Evolutionary conservation across 768 basidiomycete species (phyloP).

Genomic region (Cystofilobasidium capitatum): DNA sequence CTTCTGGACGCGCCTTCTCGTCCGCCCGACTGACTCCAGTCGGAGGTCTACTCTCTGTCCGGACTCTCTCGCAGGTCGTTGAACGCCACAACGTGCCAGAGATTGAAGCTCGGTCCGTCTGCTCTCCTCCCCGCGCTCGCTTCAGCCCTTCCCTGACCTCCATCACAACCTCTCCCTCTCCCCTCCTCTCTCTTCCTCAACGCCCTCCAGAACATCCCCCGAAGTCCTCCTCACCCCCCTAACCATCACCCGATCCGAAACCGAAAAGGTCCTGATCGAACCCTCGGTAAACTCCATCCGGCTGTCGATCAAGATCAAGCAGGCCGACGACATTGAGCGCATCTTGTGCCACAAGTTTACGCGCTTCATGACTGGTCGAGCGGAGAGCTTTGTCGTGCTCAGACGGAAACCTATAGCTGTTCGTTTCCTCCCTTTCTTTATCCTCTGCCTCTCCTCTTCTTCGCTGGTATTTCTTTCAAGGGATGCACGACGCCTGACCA

Average conservation of each 20-base stretch:
- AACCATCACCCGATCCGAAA: conserved; percentile 90
- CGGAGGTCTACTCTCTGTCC: neutral
- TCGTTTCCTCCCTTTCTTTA: conserved; percentile 33
- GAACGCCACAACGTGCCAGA: conserved; percentile 97
- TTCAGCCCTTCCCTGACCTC: neutral
- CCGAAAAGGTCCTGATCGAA: conserved; percentile 93
- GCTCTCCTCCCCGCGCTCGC: conserved; percentile 12
- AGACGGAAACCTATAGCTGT: conserved; percentile 87
- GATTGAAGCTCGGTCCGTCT: conserved; percentile 68
- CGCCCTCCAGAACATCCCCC: conserved; percentile 59
- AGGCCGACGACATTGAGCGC: conserved; percentile 96
- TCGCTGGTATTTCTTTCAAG: neutral
- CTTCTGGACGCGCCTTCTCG: too few relatives aligned
- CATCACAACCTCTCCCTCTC: conserved; percentile 2
- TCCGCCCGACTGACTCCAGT: neutral
- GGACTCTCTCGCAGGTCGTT: conserved; percentile 54
- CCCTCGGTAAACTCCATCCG: conserved; percentile 95
- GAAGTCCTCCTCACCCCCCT: conserved; percentile 91
- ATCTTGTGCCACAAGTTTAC: conserved; percentile 98
- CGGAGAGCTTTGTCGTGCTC: conserved; percentile 93
- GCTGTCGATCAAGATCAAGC: conserved; percentile 95
- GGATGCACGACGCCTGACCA: neutral
- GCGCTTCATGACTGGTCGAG: conserved; percentile 96
- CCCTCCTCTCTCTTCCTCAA: neutral
- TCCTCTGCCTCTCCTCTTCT: neutral